Evolutionary conservation across 805 yeast genomes (phyloP).

Genomic region (Wickerhamiella alocasiicola): DNA sequence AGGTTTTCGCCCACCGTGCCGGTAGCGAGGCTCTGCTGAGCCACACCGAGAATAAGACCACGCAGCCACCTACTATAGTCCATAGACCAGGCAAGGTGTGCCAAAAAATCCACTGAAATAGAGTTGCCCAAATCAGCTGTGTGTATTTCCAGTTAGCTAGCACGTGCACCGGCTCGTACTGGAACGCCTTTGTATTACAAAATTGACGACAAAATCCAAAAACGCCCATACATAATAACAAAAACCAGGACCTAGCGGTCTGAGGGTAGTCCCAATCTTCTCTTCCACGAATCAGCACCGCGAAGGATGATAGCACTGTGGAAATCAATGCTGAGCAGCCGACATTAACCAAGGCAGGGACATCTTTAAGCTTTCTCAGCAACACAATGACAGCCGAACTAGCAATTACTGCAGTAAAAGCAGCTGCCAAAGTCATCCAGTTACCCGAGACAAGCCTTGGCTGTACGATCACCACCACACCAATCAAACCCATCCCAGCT

Average conservation of each 20-base stretch:
- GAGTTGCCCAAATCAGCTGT: constrained; percentile 62
- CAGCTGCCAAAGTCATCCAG: constrained; percentile 41
- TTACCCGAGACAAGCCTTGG: constrained; percentile 51
- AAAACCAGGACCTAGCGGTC: constrained; percentile 34
- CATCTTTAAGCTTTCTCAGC: constrained; percentile 32
- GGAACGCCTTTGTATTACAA: constrained; percentile 67
- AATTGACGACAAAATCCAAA: constrained; percentile 79
- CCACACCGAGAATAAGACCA: constrained; percentile 35
- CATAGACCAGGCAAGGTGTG: constrained; percentile 57
- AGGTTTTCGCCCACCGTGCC: too few relatives aligned
- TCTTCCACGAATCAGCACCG: neutral
- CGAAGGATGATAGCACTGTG: constrained; percentile 37
- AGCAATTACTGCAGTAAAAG: constrained; percentile 39
- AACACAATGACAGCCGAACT: neutral
- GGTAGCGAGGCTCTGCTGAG: neutral
- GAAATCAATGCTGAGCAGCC: constrained; percentile 59
- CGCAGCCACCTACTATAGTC: constrained; percentile 54
- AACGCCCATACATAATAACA: constrained; percentile 50
- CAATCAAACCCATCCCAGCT: constrained; percentile 52
- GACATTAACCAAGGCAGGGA: constrained; percentile 72
- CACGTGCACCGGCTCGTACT: constrained; percentile 64
- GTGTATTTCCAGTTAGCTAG: constrained; percentile 66
- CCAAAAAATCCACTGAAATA: constrained; percentile 65
- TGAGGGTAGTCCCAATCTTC: constrained; percentile 18
- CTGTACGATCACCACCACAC: constrained; percentile 70